These are phyloP conservation scores for Platanthera zijinensis DNA, from an alignment of 106 monocot species.

Conservation along the genomic window DNA sequence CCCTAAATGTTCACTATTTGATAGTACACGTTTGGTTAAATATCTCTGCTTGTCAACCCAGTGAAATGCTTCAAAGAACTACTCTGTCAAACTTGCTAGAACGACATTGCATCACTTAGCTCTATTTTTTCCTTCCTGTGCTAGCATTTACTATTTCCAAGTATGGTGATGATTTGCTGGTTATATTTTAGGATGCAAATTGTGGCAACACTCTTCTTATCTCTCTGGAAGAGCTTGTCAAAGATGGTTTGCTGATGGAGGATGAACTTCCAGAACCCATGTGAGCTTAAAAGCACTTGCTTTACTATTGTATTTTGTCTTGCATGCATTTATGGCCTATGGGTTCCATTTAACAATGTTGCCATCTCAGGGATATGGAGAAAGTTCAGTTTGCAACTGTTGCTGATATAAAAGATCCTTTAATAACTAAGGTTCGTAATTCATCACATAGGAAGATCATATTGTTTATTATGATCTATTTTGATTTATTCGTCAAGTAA, in stretches of 20 bases:
- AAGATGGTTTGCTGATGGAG: conserved; percentile 69
- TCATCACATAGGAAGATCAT: neutral
- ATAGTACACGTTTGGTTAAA: neutral
- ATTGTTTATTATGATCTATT: too few relatives aligned
- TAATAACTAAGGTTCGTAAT: conserved; percentile 68
- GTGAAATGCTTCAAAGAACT: neutral
- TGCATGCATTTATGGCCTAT: neutral
- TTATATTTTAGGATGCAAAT: conserved; percentile 79
- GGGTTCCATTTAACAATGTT: neutral
- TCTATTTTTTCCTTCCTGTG: neutral
- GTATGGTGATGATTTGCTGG: neutral
- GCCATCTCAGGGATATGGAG: conserved; percentile 46
- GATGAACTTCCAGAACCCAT: conserved; percentile 80
- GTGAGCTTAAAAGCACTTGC: conserved; percentile 32
- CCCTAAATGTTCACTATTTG: neutral
- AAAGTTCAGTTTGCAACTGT: conserved; percentile 58
- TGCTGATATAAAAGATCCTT: conserved; percentile 77
- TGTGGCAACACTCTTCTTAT: conserved; percentile 96
- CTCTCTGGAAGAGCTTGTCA: conserved; percentile 89
- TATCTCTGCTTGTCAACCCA: neutral
- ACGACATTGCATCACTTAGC: neutral
- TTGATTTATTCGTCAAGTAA: too few relatives aligned
- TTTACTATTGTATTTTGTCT: conserved; percentile 7
- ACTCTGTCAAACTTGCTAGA: neutral
- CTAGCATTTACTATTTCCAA: neutral